Evolutionary conservation across 768 basidiomycete species (phyloP).

Genomic region (Thelephora ganbajun): DNA sequence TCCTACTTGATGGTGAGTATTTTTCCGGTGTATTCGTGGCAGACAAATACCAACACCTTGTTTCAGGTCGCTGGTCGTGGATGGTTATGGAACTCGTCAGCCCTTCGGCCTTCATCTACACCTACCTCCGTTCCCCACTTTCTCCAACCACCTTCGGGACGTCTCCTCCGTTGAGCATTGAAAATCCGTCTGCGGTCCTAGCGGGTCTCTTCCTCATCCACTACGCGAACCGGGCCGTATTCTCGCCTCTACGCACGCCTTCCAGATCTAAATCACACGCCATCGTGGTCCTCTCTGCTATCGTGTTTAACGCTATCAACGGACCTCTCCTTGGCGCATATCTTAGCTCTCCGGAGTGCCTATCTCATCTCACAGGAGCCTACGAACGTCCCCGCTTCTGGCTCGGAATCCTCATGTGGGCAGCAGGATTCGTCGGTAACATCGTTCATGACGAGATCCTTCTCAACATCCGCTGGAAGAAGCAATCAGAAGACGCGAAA

Average conservation of each 20-base stretch:
- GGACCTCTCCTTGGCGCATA: conserved; percentile 59
- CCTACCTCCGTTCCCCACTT: conserved; percentile 35
- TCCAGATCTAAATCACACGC: conserved; percentile 67
- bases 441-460: conserved; percentile 85
- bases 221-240: conserved; percentile 70
- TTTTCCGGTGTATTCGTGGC: not conserved
- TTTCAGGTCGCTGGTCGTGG: conserved; percentile 42
- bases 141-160: conserved; percentile 18
- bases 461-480: conserved; percentile 58
- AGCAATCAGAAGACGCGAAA: conserved; percentile 20
- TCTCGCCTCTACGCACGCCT: conserved; percentile 72
- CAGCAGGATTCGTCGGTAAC: conserved; percentile 62
- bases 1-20: conserved; percentile 43
- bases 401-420: conserved; percentile 54
- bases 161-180: conserved; percentile 15
- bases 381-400: conserved; percentile 36
- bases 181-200: conserved; percentile 35
- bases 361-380: conserved; percentile 24
- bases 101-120: conserved; percentile 37
- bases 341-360: conserved; percentile 43
- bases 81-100: conserved; percentile 66
- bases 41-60: conserved; percentile 9
- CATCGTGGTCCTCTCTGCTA: conserved; percentile 37
- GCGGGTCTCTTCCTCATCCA: conserved; percentile 51
- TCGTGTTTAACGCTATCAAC: conserved; percentile 60